Evolutionary conservation across 495 filamentous ascomycete genomes (phyloP), one percentile per base, ranked within the genome.

Genomic region (Cetradonia linearis): DNA sequence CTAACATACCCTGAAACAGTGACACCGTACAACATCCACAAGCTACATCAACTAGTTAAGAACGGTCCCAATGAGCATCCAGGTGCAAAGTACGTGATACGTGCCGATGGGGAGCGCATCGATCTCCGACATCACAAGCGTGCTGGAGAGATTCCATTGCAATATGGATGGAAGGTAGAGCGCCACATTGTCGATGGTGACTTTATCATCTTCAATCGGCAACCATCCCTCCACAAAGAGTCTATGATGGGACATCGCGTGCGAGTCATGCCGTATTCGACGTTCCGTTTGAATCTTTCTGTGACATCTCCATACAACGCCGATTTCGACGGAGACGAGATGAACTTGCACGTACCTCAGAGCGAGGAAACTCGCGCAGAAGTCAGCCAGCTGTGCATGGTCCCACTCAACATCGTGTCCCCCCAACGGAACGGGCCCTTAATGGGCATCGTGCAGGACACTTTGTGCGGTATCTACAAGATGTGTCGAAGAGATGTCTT

Each of bases 221-320:
- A 99, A 69, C 93, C 93, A 1, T 99, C 93, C 9, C 80, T 99
- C 62, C 93, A 99, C 78, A 99, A 99, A 72, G 93, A 99, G 69
- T 97, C 93, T 62, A 99, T 99, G 93, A 99, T 99, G 93, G 93
- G 88, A 73, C 93, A 99, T 75, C 83, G 91, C 56, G 92, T 99
- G 42, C 84, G 85, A 36, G 93, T 99, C 46, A 96, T 99, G 93
- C 93, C 93, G 1, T 99, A 92, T 71, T 99, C 93, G 3, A 99
- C 93, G 1, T 99, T 99, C 77, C 82, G 93, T 36, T 79, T 99
- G 27, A 99, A 99, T 67, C 73, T 99, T 61, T 99, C 93, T 1
- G 93, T 99, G 66, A 99, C 93, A 0, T 92, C 91, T 46, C 93
- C 93, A 2, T 99, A 99, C 76, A 99, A 99, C 72, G 93, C 93